Evolutionary conservation across 306 rosid species (phyloP).

Genomic region (Castanopsis chinensis): DNA sequence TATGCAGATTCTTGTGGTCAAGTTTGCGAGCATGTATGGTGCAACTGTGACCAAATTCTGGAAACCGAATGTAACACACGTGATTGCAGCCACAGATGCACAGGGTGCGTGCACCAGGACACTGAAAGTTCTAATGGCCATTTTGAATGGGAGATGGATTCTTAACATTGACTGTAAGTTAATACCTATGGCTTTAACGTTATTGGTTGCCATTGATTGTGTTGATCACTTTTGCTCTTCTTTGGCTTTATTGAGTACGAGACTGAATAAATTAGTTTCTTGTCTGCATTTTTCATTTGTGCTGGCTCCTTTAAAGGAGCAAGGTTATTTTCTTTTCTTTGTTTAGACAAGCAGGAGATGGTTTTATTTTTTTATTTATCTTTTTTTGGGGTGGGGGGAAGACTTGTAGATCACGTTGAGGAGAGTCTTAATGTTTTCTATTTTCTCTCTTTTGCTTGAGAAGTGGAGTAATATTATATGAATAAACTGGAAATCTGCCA

Average conservation of each 20-base stretch:
- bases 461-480: not conserved
- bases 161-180: slow-evolving; percentile 80
- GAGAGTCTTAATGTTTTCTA: not conserved
- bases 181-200: not conserved
- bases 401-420: not conserved
- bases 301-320: not conserved
- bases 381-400: not conserved
- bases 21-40: slow-evolving; percentile 56
- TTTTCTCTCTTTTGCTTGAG: not conserved
- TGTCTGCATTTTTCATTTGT: not conserved
- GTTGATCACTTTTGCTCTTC: not conserved
- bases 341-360: not conserved
- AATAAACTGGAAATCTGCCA: not conserved
- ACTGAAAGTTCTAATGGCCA: slow-evolving; percentile 75
- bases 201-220: slow-evolving; percentile 4
- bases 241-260: not conserved
- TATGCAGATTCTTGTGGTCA: slow-evolving; percentile 55
- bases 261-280: not conserved
- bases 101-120: slow-evolving; percentile 88
- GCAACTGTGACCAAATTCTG: slow-evolving; percentile 68
- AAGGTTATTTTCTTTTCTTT: not conserved
- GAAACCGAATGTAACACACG: slow-evolving; percentile 77
- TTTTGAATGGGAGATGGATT: slow-evolving; percentile 80
- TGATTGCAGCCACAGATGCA: slow-evolving; percentile 75
- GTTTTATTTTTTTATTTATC: too few species aligned